These are phyloP conservation scores for Mycena albidolilacea DNA, from an alignment of 768 basidiomycete genomes.

Conservation along the genomic window DNA sequence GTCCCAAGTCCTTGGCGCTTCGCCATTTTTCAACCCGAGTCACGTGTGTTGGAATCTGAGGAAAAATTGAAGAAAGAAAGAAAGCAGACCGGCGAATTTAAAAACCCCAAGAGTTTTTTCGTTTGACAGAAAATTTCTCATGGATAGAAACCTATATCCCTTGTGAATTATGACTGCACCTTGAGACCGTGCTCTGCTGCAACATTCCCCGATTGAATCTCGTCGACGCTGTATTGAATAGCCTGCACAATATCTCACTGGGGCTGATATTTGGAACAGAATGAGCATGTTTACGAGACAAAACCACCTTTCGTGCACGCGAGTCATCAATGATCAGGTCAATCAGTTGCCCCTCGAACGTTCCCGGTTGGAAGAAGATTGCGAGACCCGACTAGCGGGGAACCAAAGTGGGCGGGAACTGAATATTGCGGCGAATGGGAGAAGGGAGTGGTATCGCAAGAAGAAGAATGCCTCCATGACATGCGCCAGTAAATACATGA, in stretches of 20 bases:
- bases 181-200: conserved; percentile 43
- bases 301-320: background rate
- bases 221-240: conserved; percentile 52
- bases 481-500: conserved; percentile 50
- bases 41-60: too few species aligned
- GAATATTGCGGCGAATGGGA: conserved; percentile 39
- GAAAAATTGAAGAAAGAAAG: background rate
- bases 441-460: conserved; percentile 48
- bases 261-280: conserved; percentile 44
- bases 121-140: too few species aligned
- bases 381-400: conserved; percentile 50
- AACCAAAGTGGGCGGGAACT: conserved; percentile 41
- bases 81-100: background rate
- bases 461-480: conserved; percentile 48
- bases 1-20: too few species aligned
- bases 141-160: background rate
- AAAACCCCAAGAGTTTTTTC: too few species aligned
- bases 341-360: conserved; percentile 48
- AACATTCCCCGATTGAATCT: conserved; percentile 48
- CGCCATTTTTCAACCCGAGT: too few species aligned
- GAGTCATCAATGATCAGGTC: conserved; percentile 20
- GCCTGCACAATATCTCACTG: conserved; percentile 50
- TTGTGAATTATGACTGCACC: background rate
- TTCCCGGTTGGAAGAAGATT: conserved; percentile 51
- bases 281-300: conserved; percentile 9